Conservation (phyloP, 495 filamentous ascomycete genomes). For the Durotheca rogersii region DNA sequence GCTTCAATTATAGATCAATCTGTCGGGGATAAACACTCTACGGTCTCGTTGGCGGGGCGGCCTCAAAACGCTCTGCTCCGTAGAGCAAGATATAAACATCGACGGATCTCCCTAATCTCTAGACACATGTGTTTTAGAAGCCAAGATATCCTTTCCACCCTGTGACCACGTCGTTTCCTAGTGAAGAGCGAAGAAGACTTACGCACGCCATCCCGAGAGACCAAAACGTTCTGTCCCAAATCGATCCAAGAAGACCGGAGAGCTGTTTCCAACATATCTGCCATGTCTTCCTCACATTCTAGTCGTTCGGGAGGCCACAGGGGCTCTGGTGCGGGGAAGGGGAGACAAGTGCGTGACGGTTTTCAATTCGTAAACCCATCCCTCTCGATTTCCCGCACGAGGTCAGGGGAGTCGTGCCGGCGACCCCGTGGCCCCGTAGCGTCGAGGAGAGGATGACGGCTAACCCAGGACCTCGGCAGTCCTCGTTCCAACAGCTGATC, state of each 20-base stretch:
- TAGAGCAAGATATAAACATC: conserved; percentile 22
- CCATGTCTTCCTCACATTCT: conserved; percentile 30
- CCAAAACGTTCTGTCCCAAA: no score
- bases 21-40: no score
- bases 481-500: conserved; percentile 44
- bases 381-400: not conserved
- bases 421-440: not conserved
- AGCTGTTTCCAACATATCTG: not conserved
- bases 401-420: not conserved
- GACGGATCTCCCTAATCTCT: not conserved
- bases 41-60: not conserved
- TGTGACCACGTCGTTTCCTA: no score
- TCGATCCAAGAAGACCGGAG: not conserved
- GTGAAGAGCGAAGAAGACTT: no score
- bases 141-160: conserved; percentile 1
- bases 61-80: not conserved
- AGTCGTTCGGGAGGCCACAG: conserved; percentile 16
- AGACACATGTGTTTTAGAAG: not conserved
- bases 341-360: conserved; percentile 34
- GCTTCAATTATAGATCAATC: conserved; percentile 3
- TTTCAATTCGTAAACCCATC: conserved; percentile 31
- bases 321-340: conserved; percentile 18
- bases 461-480: conserved; percentile 19
- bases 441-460: not conserved
- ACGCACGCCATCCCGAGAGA: no score